Percentiles rank a stretch among this genome's conserved stretches.
Conservation (phyloP, 495 filamentous ascomycete species). For the Talaromyces adpressus region DNA sequence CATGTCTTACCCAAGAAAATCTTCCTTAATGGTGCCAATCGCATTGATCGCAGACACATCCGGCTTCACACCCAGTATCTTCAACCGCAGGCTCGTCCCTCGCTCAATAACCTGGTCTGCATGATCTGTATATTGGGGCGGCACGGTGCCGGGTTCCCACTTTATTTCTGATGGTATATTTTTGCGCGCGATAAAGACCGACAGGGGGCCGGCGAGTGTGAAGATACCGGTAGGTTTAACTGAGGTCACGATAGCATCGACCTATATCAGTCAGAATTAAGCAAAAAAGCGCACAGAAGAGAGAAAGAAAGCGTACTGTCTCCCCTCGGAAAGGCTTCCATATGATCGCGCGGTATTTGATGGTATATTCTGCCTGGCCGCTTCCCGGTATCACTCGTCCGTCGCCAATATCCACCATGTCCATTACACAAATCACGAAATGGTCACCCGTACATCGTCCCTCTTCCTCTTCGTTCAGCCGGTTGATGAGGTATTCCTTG, state of each 20-base stretch:
- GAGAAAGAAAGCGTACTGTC: conserved; percentile 57
- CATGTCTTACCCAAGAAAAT: conserved; percentile 43
- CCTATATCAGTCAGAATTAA: conserved; percentile 37
- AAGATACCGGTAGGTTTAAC: conserved; percentile 93
- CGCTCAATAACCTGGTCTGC: conserved; percentile 91
- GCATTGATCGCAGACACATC: conserved; percentile 93
- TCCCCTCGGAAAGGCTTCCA: conserved; percentile 97
- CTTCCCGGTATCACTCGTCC: conserved; percentile 85
- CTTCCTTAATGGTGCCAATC: conserved; percentile 95
- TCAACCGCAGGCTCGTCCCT: conserved; percentile 85
- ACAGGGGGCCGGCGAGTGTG: conserved; percentile 78
- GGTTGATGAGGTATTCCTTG: conserved; percentile 76
- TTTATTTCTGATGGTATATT: conserved; percentile 88
- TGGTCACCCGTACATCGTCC: conserved; percentile 87
- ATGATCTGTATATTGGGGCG: conserved; percentile 77
- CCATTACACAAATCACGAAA: conserved; percentile 95
- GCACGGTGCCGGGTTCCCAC: conserved; percentile 84
- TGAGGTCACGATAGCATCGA: conserved; percentile 83
- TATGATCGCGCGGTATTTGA: conserved; percentile 90
- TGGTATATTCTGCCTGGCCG: conserved; percentile 87
- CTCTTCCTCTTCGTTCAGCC: conserved; percentile 86
- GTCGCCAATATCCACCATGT: conserved; percentile 84
- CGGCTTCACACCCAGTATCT: conserved; percentile 83
- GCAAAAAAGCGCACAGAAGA: not conserved
- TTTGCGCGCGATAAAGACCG: conserved; percentile 86